Conservation (phyloP, 2,329 filamentous ascomycete genomes). For the Fonsecaea pugnacius region DNA sequence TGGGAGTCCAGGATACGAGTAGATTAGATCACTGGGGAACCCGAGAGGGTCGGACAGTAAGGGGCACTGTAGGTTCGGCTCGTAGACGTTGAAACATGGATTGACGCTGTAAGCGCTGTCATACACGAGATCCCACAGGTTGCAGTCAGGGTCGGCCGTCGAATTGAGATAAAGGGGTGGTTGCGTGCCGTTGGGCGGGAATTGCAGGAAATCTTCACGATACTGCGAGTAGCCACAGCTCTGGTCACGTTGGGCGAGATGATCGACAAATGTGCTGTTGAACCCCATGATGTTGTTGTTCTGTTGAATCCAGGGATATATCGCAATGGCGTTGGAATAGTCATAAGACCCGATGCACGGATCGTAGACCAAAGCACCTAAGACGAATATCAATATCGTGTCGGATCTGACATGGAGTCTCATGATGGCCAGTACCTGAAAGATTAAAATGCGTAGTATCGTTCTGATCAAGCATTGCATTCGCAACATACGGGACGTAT, state of each 20-base stretch:
- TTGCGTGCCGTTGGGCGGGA: constrained; percentile 32
- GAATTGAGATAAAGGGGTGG: constrained; percentile 31
- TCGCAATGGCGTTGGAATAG: constrained; percentile 20
- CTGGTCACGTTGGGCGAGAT: constrained; percentile 27
- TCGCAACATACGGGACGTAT: constrained; percentile 57
- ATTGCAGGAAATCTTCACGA: constrained; percentile 32
- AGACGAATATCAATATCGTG: neutral
- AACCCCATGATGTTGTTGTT: constrained; percentile 34
- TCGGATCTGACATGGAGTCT: neutral
- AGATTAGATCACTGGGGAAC: constrained; percentile 67
- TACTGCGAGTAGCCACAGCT: constrained; percentile 30
- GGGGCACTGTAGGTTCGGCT: constrained; percentile 74
- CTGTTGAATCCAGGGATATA: constrained; percentile 29
- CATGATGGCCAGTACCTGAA: constrained; percentile 44
- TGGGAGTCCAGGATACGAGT: constrained; percentile 63
- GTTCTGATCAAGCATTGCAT: constrained; percentile 39
- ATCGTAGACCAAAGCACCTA: constrained; percentile 32
- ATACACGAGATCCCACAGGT: constrained; percentile 42
- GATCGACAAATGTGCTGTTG: constrained; percentile 28
- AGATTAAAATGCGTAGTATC: constrained; percentile 58
- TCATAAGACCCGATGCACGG: constrained; percentile 33
- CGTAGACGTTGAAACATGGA: constrained; percentile 79
- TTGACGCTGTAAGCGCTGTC: constrained; percentile 51
- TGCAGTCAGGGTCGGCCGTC: constrained; percentile 30
- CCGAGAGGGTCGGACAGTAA: constrained; percentile 69